Conservation (phyloP, 192 early-diverging fungal species). For the Chytriomyces hyalinus region DNA sequence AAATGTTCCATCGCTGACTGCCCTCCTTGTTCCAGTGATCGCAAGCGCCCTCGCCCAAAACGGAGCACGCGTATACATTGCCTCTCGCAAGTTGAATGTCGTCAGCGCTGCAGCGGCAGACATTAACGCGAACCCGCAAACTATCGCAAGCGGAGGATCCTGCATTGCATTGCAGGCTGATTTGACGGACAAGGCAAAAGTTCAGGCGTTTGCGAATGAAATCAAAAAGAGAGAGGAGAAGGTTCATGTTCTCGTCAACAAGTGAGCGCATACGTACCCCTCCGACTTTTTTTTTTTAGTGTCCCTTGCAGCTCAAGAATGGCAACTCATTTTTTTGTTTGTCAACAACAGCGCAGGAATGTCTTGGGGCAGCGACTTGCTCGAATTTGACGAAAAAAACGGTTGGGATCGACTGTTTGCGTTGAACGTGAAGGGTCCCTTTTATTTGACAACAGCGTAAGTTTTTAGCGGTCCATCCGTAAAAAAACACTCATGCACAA, state of each 20-base stretch:
- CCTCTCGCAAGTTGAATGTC: slow-evolving; percentile 69
- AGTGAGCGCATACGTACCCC: slow-evolving; percentile 44
- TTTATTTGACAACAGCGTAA: slow-evolving; percentile 75
- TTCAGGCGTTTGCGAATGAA: slow-evolving; percentile 59
- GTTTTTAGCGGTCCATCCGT: background rate
- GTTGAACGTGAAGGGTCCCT: slow-evolving; percentile 83
- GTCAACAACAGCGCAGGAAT: slow-evolving; percentile 44
- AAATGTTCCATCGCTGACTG: background rate
- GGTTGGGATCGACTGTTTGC: slow-evolving; percentile 74
- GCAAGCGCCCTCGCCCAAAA: slow-evolving; percentile 76
- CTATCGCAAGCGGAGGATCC: slow-evolving; percentile 55
- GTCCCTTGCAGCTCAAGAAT: too few species aligned
- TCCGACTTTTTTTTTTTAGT: background rate
- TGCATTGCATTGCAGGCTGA: slow-evolving; percentile 79
- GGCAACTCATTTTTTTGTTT: background rate
- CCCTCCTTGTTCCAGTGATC: slow-evolving; percentile 53
- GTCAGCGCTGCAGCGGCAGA: slow-evolving; percentile 64
- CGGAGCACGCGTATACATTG: slow-evolving; percentile 92
- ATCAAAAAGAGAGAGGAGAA: slow-evolving; percentile 62
- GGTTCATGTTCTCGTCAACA: slow-evolving; percentile 88
- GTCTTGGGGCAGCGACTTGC: slow-evolving; percentile 50
- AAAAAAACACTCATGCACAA: too few species aligned
- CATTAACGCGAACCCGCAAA: slow-evolving; percentile 62
- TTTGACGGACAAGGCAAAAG: slow-evolving; percentile 64
- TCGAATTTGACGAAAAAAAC: slow-evolving; percentile 55